Evolutionary conservation across 2,329 filamentous ascomycete genomes (phyloP).

Genomic region (Pseudovirgaria hyperparasitica): DNA sequence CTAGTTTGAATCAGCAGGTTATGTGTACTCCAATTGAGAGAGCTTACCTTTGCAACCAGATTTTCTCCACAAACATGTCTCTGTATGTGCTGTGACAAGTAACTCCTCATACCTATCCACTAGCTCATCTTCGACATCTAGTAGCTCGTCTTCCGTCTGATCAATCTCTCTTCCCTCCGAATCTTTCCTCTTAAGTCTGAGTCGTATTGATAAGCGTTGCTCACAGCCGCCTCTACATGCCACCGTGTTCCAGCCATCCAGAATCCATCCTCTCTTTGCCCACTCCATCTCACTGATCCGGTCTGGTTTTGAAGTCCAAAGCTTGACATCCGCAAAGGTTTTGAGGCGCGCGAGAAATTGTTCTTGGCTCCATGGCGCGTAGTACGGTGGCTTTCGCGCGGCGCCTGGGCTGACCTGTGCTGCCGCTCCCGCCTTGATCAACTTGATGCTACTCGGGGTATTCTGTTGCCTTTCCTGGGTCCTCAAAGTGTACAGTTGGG

Average conservation of each 20-base stretch:
- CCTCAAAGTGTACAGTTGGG: slow-evolving; percentile 10
- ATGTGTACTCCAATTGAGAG: too few relatives aligned
- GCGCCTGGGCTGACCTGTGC: slow-evolving; percentile 11
- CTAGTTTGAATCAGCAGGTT: slow-evolving; percentile 15
- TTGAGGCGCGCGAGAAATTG: slow-evolving; percentile 70
- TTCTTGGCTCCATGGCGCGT: slow-evolving; percentile 74
- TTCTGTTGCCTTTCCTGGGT: slow-evolving; percentile 11
- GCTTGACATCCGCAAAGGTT: slow-evolving; percentile 81
- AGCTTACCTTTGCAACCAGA: slow-evolving; percentile 69
- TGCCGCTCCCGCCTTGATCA: slow-evolving; percentile 13
- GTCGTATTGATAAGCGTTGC: slow-evolving; percentile 69
- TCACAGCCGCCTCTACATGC: slow-evolving; percentile 71
- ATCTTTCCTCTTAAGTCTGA: slow-evolving; percentile 42
- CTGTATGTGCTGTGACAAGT: slow-evolving; percentile 62
- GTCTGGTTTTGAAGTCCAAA: slow-evolving; percentile 88
- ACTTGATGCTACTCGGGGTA: slow-evolving; percentile 18
- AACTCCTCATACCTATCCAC: slow-evolving; percentile 64
- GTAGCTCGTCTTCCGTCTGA: slow-evolving; percentile 33
- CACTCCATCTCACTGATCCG: slow-evolving; percentile 80
- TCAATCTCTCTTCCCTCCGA: slow-evolving; percentile 33
- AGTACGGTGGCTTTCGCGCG: slow-evolving; percentile 47
- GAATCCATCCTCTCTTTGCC: slow-evolving; percentile 88
- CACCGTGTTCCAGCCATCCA: slow-evolving; percentile 60
- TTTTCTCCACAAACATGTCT: slow-evolving; percentile 75
- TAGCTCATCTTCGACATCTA: slow-evolving; percentile 46